These are phyloP conservation scores for Olyra latifolia DNA, from an alignment of 176 grass and related monocot species.

Conservation along the genomic window DNA sequence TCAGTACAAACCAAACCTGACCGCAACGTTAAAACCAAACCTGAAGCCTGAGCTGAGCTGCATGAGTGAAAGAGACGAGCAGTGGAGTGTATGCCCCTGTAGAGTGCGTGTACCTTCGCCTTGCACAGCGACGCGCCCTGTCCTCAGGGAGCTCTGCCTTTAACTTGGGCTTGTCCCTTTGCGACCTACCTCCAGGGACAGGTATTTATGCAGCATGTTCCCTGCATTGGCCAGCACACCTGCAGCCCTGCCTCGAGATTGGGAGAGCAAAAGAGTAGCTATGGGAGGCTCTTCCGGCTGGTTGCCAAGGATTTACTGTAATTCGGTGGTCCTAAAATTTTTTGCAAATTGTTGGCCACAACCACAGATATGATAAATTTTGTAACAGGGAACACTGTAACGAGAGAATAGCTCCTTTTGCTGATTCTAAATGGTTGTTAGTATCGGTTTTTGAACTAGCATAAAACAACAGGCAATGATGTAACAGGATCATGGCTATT, in stretches of 20 bases:
- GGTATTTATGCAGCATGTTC: not conserved
- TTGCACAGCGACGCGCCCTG: not conserved
- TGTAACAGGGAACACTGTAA: too few species aligned
- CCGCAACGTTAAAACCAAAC: not conserved
- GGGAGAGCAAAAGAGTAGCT: not conserved
- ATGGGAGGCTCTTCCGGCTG: too few species aligned
- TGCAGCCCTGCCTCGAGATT: not conserved
- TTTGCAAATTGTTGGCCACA: too few species aligned
- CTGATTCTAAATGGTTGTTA: too few species aligned
- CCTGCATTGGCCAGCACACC: not conserved
- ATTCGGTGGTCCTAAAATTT: too few species aligned
- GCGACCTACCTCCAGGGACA: constrained; percentile 15
- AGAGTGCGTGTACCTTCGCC: not conserved
- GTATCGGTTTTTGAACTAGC: too few species aligned
- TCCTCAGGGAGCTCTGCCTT: not conserved
- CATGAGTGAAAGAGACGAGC: not conserved
- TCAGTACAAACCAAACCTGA: not conserved
- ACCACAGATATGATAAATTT: too few species aligned
- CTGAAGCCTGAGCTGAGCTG: not conserved
- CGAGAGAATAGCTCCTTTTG: too few species aligned
- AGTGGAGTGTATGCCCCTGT: not conserved
- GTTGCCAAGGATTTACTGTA: too few species aligned
- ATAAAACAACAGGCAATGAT: too few species aligned
- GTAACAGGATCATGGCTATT: too few species aligned
- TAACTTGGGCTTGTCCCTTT: not conserved